Base-by-base conservation (phyloP, 129 eudicot species). In the Silybum marianum region DNA sequence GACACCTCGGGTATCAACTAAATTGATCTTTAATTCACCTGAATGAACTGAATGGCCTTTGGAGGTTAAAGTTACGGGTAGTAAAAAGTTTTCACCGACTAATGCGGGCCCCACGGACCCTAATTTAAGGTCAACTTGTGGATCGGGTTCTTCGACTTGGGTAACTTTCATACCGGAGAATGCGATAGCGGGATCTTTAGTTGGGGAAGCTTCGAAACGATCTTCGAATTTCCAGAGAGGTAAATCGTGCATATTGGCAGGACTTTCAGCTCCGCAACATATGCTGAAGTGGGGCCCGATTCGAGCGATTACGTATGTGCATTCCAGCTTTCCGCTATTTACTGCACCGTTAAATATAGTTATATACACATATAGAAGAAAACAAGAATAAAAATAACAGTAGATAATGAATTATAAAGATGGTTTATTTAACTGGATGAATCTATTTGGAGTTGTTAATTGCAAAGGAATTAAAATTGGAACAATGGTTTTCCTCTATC, bases 141-240 rank as follows among this genome's bases (percentile, higher is more conserved):
- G 97, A 62, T 95, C 98, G 4, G 99, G 95, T 79, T 95, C 99
- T 84, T 95, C 99, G 11, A 95, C 92, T 84, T 95, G 99, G 77
- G 91, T 91, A 65, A 93, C 97, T 78, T 93, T 95, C 88, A 88
- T 95, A 71, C 98, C 99, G 69, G 97, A 92, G 82, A 88, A 89
- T 38, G 98, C 94, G 14, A 93, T 89, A 82, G 91, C 88, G 13
- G 92, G 99, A 87, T 95, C 98, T 84, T 92, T 93, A 51, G 85
- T 93, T 79, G 99, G 99, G 77, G 87, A 88, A 84, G 93, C 85
- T 86, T 95, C 98, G 54, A 89, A 84, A n/a, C 83, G 88, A 86
- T 95, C 97, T 77, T 95, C 99, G 71, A 95, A 91, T 73, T 93
- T 95, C 99, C 99, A 95, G n/a, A 95, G 86, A 12, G 97, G 99